Evolutionary conservation across 345 rosid genomes (phyloP), one percentile per base, ranked within the genome.

Genomic region (Camelina sativa): DNA sequence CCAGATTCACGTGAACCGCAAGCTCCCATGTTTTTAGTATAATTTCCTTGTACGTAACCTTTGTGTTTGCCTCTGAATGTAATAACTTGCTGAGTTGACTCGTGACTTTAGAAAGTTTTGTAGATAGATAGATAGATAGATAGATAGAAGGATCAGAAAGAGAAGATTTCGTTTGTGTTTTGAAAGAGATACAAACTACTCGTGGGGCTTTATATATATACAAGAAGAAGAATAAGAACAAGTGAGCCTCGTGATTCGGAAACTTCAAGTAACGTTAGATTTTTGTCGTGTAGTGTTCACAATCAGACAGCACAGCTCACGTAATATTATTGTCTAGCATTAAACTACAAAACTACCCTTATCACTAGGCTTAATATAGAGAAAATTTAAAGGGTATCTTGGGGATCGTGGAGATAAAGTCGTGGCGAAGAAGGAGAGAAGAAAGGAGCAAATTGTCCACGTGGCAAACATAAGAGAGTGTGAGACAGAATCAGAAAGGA

Each of bases 1-100:
- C 87, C 74, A 2, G 90, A 74, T 54, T 90, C 93, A 58, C 90
- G 83, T 15, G 99, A 96, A 76, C 75, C 82, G 81, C 99, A 96
- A 47, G 84, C 86, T 22, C 99, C 99, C 99, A 96, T 59, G 20
- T 20, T 56, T 30, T 47, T 44, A 23, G 41, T 51, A 3, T 37
- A 37, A 8, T 7, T 15, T 57, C 44, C 25, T 40, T 54, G n/a
- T 3, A 60, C 59, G 32, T 53, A 34, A 54, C 23, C 58, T 54
- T 2, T 54, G 25, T 62, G 52, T 43, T 23, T 6, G 8, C 30
- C 25, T 15, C 2, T 10, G 11, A 34, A 48, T 0, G 10, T 55
- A 40, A 28, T 28, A 28, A 28, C 30, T 70, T 13, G 47, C 1
- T 28, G 66, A 59, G 44, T 48, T 69, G 56, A 65, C 68, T 65